These are phyloP conservation scores for Clonostachys sp. DNA, from an alignment of 2,329 filamentous ascomycete species.

Conservation along the genomic window DNA sequence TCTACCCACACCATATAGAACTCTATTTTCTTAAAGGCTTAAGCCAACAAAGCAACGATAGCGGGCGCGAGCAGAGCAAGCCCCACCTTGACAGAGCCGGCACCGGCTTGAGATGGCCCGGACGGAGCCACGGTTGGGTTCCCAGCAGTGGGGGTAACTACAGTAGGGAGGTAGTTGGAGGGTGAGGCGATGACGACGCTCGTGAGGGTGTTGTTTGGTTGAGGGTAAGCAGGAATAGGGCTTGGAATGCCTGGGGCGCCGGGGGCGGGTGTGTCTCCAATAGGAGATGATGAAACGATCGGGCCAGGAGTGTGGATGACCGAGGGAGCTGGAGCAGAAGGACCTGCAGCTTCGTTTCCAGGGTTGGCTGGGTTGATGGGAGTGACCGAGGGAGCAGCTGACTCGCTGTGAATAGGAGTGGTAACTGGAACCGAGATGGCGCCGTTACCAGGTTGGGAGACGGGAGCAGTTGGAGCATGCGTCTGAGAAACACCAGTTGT, in stretches of 20 bases:
- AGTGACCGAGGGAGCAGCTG: too few species aligned
- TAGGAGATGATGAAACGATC: background rate
- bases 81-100: constrained; percentile 6
- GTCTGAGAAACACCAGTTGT: background rate
- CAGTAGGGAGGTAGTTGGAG: background rate
- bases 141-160: background rate
- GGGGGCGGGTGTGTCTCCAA: background rate
- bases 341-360: too few species aligned
- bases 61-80: constrained; percentile 4
- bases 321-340: too few species aligned
- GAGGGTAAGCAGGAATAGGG: background rate
- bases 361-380: too few species aligned
- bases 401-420: too few species aligned
- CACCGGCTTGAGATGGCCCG: constrained; percentile 2
- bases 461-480: background rate
- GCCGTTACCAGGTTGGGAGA: too few species aligned
- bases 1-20: background rate
- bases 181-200: background rate
- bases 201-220: constrained; percentile 1
- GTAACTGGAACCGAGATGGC: too few species aligned
- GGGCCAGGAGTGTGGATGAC: background rate
- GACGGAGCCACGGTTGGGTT: constrained; percentile 1
- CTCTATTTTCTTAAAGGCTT: background rate
- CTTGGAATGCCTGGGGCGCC: background rate
- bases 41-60: constrained; percentile 3